A percentile compares a stretch with the other conserved stretches of the same genome.
phyloP scores from a whole-genome alignment of 371 early-diverging fungal genomes.

The Phascolomyces articulosus region DNA sequence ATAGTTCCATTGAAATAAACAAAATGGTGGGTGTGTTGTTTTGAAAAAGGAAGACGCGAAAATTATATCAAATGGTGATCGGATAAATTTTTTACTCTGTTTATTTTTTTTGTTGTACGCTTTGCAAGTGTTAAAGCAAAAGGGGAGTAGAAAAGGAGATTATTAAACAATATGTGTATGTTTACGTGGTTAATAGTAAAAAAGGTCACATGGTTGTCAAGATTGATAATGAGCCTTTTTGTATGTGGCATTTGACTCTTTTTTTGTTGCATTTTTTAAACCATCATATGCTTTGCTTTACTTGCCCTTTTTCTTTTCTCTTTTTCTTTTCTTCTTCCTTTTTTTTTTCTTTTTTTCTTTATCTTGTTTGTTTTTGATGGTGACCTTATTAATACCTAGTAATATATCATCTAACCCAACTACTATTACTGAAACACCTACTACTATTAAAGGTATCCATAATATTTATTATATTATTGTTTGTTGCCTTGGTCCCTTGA shows the following conservation, averaged over 20 bases:
- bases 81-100: no score
- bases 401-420: no score
- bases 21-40: background rate
- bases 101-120: no score
- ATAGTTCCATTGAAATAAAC: background rate
- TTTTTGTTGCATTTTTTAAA: background rate
- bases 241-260: background rate
- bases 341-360: slow-evolving; percentile 5
- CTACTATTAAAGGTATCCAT: background rate
- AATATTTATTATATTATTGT: background rate
- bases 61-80: no score
- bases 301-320: background rate
- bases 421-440: no score
- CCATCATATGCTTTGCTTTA: no score
- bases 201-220: slow-evolving; percentile 3
- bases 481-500: no score
- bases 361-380: background rate
- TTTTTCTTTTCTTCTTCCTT: slow-evolving; percentile 7
- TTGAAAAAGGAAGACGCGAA: no score
- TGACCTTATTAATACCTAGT: background rate
- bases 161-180: background rate
- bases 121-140: no score
- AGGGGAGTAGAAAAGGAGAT: background rate
- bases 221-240: no score
- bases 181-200: no score